Base-by-base conservation (phyloP, 768 basidiomycete genomes). In the Boletus sensibilis region DNA sequence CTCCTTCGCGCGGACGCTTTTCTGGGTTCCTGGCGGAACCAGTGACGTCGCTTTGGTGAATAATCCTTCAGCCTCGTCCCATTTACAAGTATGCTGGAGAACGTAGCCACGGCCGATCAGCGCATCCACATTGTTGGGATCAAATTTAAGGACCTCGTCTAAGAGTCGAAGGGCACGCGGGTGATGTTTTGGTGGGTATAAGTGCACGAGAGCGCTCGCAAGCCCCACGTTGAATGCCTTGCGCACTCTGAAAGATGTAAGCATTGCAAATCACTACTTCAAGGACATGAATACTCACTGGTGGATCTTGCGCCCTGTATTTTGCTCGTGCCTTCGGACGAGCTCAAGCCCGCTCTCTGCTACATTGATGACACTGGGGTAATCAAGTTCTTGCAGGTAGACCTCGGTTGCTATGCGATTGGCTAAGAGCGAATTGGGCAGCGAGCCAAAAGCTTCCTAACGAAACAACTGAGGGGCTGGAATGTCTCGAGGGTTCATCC, bases 181-280 rank as follows among this genome's bases (percentile, higher is more conserved):
- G 67, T 98, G 96, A 63, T 98, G 88, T 64, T 94, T 94, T 0
- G 96, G 96, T 29, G 95, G 86, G 69, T 84, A 92, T 47, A 90
- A 78, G 65, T 97, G 88, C 4, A 93, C 89, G 16, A 97, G 79
- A 5, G 91, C 84, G 0, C 84, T 87, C 2, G 85, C 88, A 13
- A 96, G 78, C 5, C 79, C 77, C 12, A 85, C 79, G 56, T 93
- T 85, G 66, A 97, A 83, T 4, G 84, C 84, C 46, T 82, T 81
- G 44, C 78, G 78, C 13, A 80, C 80, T 49, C 92, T 94, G 52
- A 43, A 53, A n/a, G 52, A 33, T 25, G 50, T 35, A 37, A 53
- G 18, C 40, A 8, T 50, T n/a, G 43, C 34, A 56, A 35, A 23
- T 41, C 9, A 31, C 33, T 29, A 27, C 27, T 37, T 12, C 2